Evolutionary conservation across 257 asterid genomes (phyloP).

Genomic region (Scutellaria minor): DNA sequence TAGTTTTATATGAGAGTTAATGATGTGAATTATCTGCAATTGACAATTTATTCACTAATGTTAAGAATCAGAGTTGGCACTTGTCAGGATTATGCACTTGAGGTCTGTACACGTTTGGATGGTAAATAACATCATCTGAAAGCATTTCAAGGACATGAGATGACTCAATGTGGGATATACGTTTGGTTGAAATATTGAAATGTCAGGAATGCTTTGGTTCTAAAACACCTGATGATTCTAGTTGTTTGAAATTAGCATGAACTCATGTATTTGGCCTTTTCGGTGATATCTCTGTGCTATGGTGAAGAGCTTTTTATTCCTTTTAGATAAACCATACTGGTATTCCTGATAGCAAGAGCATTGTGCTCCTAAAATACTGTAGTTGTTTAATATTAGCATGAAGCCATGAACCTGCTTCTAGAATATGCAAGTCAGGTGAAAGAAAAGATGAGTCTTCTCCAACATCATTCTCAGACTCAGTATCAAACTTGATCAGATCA

Average conservation of each 20-base stretch:
- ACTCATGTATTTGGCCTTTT: not conserved
- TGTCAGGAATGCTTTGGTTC: not conserved
- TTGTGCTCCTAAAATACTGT: not conserved
- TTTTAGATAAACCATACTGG: too few relatives aligned
- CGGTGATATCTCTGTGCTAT: not conserved
- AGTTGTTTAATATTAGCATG: not conserved
- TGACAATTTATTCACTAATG: not conserved
- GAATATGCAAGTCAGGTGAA: not conserved
- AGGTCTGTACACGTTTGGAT: not conserved
- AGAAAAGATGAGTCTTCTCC: not conserved
- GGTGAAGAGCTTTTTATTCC: not conserved
- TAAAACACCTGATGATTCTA: not conserved
- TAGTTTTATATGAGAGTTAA: constrained; percentile 7
- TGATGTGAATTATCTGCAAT: constrained; percentile 15
- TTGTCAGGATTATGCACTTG: not conserved
- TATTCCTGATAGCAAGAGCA: too few relatives aligned
- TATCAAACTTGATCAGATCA: not conserved
- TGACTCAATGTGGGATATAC: not conserved
- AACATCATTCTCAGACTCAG: not conserved
- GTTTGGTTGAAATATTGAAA: too few relatives aligned
- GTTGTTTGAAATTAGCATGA: not conserved
- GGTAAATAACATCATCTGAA: not conserved
- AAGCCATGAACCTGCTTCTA: constrained; percentile 2
- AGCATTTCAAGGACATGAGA: constrained; percentile 17
- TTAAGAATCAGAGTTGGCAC: not conserved